These are phyloP conservation scores for Rhinocladiella similis DNA, from an alignment of 2,329 filamentous ascomycete species.

Conservation along the genomic window DNA sequence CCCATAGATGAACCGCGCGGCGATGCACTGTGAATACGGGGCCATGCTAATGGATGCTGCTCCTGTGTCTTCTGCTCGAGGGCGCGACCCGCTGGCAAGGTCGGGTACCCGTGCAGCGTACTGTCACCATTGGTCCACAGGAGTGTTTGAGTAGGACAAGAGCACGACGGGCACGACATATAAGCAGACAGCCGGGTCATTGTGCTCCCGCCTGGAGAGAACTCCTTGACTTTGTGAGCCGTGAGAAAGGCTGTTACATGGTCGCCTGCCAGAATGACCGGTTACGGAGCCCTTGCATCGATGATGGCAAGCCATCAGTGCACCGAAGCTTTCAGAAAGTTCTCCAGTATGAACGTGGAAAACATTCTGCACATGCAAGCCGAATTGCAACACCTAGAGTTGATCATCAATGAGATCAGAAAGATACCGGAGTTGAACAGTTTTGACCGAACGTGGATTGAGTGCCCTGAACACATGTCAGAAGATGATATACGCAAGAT, in stretches of 20 bases:
- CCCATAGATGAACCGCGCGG: background rate
- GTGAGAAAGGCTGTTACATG: background rate
- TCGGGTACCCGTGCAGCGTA: slow-evolving; percentile 20
- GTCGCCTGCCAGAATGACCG: slow-evolving; percentile 18
- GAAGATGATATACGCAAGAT: slow-evolving; percentile 20
- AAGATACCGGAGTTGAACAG: slow-evolving; percentile 18
- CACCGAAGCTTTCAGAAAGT: slow-evolving; percentile 24
- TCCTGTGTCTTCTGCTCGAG: background rate
- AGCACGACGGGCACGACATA: slow-evolving; percentile 9
- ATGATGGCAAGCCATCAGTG: slow-evolving; percentile 25
- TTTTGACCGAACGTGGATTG: slow-evolving; percentile 25
- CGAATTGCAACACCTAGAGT: slow-evolving; percentile 24
- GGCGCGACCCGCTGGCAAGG: background rate
- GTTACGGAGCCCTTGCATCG: slow-evolving; percentile 22
- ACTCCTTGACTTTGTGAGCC: slow-evolving; percentile 10
- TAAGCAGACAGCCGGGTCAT: slow-evolving; percentile 19
- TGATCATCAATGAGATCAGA: slow-evolving; percentile 23
- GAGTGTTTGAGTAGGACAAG: slow-evolving; percentile 15
- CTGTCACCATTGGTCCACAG: slow-evolving; percentile 4
- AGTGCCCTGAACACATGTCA: slow-evolving; percentile 20
- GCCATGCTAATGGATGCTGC: background rate
- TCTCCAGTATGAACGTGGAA: slow-evolving; percentile 22
- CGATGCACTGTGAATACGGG: background rate
- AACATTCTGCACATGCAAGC: slow-evolving; percentile 28
- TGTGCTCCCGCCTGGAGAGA: slow-evolving; percentile 16